Conservation (phyloP, 345 rosid species). For the Mallotus nudiflorus region DNA sequence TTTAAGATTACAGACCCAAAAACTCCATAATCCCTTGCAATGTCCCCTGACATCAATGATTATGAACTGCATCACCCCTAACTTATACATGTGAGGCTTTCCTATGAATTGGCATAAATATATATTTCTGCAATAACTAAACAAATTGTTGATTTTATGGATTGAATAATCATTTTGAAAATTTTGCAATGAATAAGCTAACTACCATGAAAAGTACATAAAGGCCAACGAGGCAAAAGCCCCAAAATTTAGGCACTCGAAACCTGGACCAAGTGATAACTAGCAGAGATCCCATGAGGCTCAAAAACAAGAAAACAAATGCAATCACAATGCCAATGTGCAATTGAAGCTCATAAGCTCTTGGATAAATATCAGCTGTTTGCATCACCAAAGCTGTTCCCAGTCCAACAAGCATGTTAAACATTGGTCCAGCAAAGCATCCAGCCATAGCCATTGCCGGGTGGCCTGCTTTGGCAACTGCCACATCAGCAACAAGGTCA, state of each 20-base stretch:
- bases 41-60: neutral
- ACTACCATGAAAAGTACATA: constrained; percentile 66
- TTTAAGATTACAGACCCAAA: constrained; percentile 26
- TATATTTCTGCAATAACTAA: neutral
- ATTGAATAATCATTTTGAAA: constrained; percentile 42
- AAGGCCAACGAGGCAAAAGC: constrained; percentile 88
- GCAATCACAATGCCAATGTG: constrained; percentile 82
- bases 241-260: constrained; percentile 90
- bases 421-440: constrained; percentile 97
- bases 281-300: constrained; percentile 88
- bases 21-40: constrained; percentile 15
- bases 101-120: neutral
- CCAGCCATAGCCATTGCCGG: constrained; percentile 99
- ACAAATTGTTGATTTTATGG: neutral
- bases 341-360: constrained; percentile 74
- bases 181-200: constrained; percentile 62
- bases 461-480: constrained; percentile 95
- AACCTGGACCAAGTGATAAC: constrained; percentile 95
- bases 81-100: neutral
- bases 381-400: constrained; percentile 79
- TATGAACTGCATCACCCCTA: neutral
- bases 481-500: constrained; percentile 94
- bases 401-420: constrained; percentile 97
- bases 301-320: constrained; percentile 82
- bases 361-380: constrained; percentile 71